phyloP scores from a whole-genome alignment of 2,329 filamentous ascomycete species.

The Colletotrichum ledebouriae region DNA sequence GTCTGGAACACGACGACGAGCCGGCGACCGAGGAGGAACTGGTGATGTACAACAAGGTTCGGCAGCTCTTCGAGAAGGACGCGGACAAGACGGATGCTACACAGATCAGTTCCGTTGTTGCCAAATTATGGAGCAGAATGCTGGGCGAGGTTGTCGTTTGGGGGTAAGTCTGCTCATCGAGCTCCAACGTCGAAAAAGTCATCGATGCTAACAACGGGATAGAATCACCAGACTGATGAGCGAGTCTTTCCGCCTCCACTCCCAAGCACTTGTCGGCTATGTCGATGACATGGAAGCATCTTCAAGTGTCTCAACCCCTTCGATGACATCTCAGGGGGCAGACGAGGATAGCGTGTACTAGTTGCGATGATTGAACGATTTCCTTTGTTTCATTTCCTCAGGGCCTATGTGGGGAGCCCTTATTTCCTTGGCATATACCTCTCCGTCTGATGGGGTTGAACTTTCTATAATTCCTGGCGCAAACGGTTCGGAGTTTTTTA shows the following conservation, averaged over 20 bases:
- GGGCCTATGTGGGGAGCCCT: conserved; percentile 46
- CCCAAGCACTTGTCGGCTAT: conserved; percentile 93
- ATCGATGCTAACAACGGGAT: conserved; percentile 43
- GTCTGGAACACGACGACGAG: conserved; percentile 98
- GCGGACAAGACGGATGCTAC: conserved; percentile 83
- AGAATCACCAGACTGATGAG: conserved; percentile 97
- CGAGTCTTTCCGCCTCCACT: conserved; percentile 96
- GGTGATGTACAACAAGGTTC: conserved; percentile 92
- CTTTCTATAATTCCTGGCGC: conserved; percentile 44
- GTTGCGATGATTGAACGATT: conserved; percentile 66
- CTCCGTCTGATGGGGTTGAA: conserved; percentile 46
- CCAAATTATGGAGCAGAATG: conserved; percentile 96
- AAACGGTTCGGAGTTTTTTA: conserved; percentile 38
- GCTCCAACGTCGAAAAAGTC: neutral
- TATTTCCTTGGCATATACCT: conserved; percentile 63
- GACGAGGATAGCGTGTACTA: conserved; percentile 81
- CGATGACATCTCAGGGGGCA: conserved; percentile 78
- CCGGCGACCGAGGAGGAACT: conserved; percentile 86
- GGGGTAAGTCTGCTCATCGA: conserved; percentile 81
- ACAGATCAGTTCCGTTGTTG: conserved; percentile 94
- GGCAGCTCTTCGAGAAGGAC: conserved; percentile 91
- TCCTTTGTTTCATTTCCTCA: conserved; percentile 55
- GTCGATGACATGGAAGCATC: conserved; percentile 84
- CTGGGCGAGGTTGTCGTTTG: conserved; percentile 98
- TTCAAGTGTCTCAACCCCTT: conserved; percentile 77